Evolutionary conservation across 2,329 filamentous ascomycete genomes (phyloP), one percentile per base, ranked within the genome.

Genomic region (Pseudogymnoascus sp.): DNA sequence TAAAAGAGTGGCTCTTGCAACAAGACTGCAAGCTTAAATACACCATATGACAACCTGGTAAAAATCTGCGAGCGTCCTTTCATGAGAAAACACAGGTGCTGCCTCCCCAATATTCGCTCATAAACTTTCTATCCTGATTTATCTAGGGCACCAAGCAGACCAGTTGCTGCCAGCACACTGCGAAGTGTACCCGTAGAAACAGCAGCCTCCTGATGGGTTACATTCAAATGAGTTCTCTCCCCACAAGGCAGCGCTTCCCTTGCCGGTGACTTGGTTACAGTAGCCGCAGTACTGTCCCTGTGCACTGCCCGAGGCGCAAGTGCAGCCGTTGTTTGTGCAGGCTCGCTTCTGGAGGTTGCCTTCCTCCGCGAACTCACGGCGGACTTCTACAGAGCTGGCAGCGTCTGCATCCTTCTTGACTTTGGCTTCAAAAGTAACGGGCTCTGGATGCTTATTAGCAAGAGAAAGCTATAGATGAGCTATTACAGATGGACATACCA

Each of bases 1-100:
- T 29, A 48, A 48, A 48, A n/a, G 42, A 48, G 42, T 48, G 42
- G 42, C 42, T 25, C 42, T 48, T 48, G 42, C 42, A 48, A 15
- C 3, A 9, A 29, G 21, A 48, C 25, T 48, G 25, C 42, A 29
- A 48, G 25, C 6, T 48, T 48, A 48, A 1, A n/a, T 48, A 48
- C 42, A 48, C n/a, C n/a, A 29, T 48, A 48, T 29, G 42, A 48
- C 21, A 48, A 48, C 42, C 21, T 48, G 5, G 25, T n/a, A 21
- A 48, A 29, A 6, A 29, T 29, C 25, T 29, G 25, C 9, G 25
- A 48, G 42, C 7, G 42, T 48, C 21, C 42, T 48, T 48, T 25
- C 12, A 48, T 48, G 42, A 48, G 42, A 48, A 48, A 48, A 48
- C 42, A 48, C 25, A 29, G n/a, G 42, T 48, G 42, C 12, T 48